Conservation (phyloP, 352 stramenopile species). For the Thalassiosira hispida region DNA sequence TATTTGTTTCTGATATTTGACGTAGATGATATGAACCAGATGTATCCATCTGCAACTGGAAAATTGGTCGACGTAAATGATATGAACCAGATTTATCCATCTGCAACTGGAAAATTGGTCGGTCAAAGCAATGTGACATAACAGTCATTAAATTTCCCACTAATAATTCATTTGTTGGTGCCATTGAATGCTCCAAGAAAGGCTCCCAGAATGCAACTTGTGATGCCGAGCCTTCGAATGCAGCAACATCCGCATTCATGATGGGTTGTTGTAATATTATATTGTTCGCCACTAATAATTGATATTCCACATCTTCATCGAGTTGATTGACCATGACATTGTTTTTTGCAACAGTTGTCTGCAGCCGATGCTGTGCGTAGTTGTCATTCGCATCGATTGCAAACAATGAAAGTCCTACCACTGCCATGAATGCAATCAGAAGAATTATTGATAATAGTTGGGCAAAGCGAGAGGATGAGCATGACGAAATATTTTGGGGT, state of each 20-base stretch:
- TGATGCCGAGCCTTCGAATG: slow-evolving; percentile 9
- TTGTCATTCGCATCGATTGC: slow-evolving; percentile 7
- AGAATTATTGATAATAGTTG: slow-evolving; percentile 7
- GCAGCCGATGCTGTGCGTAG: neutral
- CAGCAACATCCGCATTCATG: slow-evolving; percentile 21
- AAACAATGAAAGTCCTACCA: slow-evolving; percentile 12
- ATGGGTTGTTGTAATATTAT: slow-evolving; percentile 15
- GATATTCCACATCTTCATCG: too few relatives aligned
- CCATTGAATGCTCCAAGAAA: neutral
- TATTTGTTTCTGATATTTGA: too few relatives aligned
- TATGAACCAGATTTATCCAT: slow-evolving; percentile 3
- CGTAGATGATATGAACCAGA: slow-evolving; percentile 3
- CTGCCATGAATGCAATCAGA: neutral
- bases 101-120: slow-evolving; percentile 1
- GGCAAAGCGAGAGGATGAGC: neutral
- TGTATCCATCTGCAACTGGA: neutral
- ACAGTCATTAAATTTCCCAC: slow-evolving; percentile 5
- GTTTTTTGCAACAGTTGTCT: slow-evolving; percentile 10
- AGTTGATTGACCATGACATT: neutral
- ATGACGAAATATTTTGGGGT: neutral
- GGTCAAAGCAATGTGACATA: slow-evolving; percentile 5
- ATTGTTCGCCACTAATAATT: neutral
- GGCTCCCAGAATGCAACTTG: slow-evolving; percentile 18
- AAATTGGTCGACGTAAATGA: neutral
- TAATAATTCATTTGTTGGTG: slow-evolving; percentile 13